Evolutionary conservation across 192 early-diverging fungal genomes (phyloP), one percentile per base, ranked within the genome.

Genomic region (Coemansia sp.): DNA sequence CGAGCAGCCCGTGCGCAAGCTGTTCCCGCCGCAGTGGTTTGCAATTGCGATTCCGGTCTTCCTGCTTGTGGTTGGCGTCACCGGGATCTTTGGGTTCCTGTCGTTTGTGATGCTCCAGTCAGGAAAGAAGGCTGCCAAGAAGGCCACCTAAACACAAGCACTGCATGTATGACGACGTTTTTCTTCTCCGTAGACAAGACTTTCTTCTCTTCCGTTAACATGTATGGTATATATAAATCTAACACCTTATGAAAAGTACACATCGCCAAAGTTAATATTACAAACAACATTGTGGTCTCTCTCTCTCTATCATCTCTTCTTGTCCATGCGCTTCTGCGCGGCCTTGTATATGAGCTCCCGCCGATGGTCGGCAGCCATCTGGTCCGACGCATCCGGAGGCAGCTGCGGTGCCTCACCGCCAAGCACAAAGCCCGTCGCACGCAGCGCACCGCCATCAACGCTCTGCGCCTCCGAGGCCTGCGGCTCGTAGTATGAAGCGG

Each of bases 21-120:
- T 88, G 63, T 98, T 98, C 72, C 93, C 91, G 49, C 87, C 89
- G 26, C 85, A 88, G 52, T 88, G 89, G 77, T 94, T 90, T 74
- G 93, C 95, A n/a, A 92, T 98, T 65, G 89, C 89, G 39, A 84
- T 93, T 38, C 95, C 96, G 6, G 89, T 94, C 38, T 84, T 92
- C 18, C 75, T 96, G 56, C 79, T 98, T 12, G 87, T 94, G 21
- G 81, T 90, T 18, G 95, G 92, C 16, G 78, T 94, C 38, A 89
- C 92, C 0, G 88, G 86, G 21, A 77, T 96, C 50, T 84, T 85
- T 47, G 87, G 87, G 8, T 96, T 98, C 82, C 77, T 96, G 50
- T 86, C 91, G 16, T 84, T 93, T 60, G 89, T 95, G 37, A 91
- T 95, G 90, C 90, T 94, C 71, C 92, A 92, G 76, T 88, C 86